Percentiles rank a stretch among this genome's conserved stretches.
phyloP scores from a whole-genome alignment of 306 rosid genomes.

The Arachis hypogaea region DNA sequence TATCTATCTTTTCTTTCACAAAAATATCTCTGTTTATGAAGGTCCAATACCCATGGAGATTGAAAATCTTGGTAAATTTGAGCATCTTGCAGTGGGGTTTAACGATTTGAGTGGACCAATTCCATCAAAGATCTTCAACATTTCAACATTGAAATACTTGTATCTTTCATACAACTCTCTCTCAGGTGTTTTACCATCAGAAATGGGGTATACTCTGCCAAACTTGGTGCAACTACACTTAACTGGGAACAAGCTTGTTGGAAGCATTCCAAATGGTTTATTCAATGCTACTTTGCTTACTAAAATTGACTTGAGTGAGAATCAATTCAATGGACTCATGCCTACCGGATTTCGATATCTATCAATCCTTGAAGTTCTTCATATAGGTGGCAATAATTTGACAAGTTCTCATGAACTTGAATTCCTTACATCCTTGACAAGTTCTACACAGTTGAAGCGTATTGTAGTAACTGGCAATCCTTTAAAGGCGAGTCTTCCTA shows the following conservation, averaged over 20 bases:
- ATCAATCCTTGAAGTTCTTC: not conserved
- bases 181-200: conserved; percentile 33
- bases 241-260: conserved; percentile 23
- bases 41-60: conserved; percentile 36
- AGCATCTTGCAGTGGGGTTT: not conserved
- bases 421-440: conserved; percentile 26
- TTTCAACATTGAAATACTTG: conserved; percentile 18
- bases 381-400: not conserved
- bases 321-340: conserved; percentile 22
- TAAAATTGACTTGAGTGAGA: not conserved
- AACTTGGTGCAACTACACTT: conserved; percentile 6
- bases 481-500: conserved; percentile 9
- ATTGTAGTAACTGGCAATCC: not conserved
- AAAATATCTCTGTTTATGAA: not conserved
- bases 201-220: conserved; percentile 19
- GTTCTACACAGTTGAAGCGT: not conserved
- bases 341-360: conserved; percentile 27
- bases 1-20: too few relatives aligned
- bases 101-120: conserved; percentile 26
- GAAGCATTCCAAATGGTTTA: conserved; percentile 33
- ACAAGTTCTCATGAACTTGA: not conserved
- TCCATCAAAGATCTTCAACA: conserved; percentile 39
- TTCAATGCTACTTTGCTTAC: conserved; percentile 35
- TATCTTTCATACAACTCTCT: conserved; percentile 1
- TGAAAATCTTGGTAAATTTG: conserved; percentile 16